Base-by-base conservation (phyloP, 805 yeast genomes). In the Yamadazyma akitaensis region DNA sequence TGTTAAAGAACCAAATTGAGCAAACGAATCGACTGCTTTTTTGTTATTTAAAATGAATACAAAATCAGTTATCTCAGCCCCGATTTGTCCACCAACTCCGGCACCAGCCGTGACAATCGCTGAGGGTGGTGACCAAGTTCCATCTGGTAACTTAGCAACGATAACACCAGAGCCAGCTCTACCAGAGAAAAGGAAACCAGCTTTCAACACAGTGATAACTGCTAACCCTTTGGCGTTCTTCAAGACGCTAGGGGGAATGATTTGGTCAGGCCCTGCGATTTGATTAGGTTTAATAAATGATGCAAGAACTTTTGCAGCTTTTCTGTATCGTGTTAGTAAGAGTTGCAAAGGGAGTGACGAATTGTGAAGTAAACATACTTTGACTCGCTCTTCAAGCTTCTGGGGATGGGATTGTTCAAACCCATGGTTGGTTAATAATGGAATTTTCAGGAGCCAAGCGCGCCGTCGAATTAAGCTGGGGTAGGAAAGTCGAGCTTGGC, bases 81-180 rank as follows among this genome's bases (percentile, higher is more conserved):
- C 99, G 53, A 94, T 80, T 71, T 90, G 95, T 37, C 99, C 99
- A 49, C 99, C 99, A 6, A 94, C 97, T 60, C 99, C 98, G 3
- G 97, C 98, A 57, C 98, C 99, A 2, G 96, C 98, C 18, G 97
- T 88, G 44, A 82, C 84, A 54, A 94, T 85, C 9, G 97, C 99
- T 2, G 96, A 84, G 1, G 99, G 99, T 2, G 97, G 96, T 12
- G 97, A 90, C 99, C 99, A 92, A 0, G 86, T 68, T 0, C 97
- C 98, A 66, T 94, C 98, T 2, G 95, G 95, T 42, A 94, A 75
- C 49, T 97, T 74, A 5, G 97, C 96, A 21, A 92, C 95, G 51
- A 92, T 86, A 31, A 92, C 88, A 53, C 99, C 99, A 1, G 96
- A 88, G 21, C 99, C 99, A 0, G 97, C 98, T 63, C 99, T 80